Conservation (phyloP, 495 filamentous ascomycete species). For the Neurospora pannonica region DNA sequence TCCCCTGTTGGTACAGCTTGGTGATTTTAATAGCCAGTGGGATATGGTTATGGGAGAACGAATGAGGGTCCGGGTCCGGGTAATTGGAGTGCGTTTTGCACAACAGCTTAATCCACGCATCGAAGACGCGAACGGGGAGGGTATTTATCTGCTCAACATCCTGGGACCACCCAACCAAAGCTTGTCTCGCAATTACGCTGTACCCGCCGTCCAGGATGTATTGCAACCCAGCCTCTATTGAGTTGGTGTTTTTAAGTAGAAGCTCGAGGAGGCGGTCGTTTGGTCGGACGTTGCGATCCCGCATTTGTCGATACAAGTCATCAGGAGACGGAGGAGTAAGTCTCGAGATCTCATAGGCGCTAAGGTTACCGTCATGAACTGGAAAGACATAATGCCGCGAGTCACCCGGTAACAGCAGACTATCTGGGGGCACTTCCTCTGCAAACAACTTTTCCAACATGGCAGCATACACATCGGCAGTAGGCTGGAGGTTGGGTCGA, state of each 20-base stretch:
- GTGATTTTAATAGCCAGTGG: conserved; percentile 13
- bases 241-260: conserved; percentile 24
- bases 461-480: conserved; percentile 28
- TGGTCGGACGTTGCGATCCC: conserved; percentile 24
- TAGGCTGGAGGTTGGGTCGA: conserved; percentile 15
- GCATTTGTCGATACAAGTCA: conserved; percentile 32
- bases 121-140: conserved; percentile 18
- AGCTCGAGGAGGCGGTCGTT: conserved; percentile 22
- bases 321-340: conserved; percentile 27
- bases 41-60: neutral
- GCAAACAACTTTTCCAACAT: conserved; percentile 38
- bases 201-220: conserved; percentile 30
- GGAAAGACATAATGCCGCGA: conserved; percentile 24
- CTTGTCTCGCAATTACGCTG: neutral
- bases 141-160: neutral
- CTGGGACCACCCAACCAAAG: conserved; percentile 7
- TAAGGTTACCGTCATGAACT: conserved; percentile 30
- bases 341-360: conserved; percentile 31
- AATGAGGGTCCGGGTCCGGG: neutral
- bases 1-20: conserved; percentile 5
- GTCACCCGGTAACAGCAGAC: conserved; percentile 28
- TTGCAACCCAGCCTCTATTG: conserved; percentile 17
- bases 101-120: conserved; percentile 31
- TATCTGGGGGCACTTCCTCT: neutral
- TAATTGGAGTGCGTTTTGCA: conserved; percentile 21